phyloP scores from a whole-genome alignment of 1,284 basidiomycete species.

The Marasmius sp. region DNA sequence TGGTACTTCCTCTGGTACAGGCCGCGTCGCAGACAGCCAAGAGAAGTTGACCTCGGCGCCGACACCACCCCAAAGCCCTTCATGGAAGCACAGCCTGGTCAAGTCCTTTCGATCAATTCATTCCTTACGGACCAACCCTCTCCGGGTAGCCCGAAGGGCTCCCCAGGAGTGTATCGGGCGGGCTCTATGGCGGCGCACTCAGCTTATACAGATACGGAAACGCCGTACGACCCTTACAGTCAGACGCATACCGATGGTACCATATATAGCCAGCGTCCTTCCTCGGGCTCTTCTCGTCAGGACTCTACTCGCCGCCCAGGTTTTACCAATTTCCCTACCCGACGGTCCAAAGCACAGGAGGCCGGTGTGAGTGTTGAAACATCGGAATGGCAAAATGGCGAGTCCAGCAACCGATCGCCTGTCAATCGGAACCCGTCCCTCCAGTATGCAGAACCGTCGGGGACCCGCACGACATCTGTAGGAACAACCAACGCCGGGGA shows the following conservation, averaged over 20 bases:
- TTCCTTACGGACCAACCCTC: constrained; percentile 1
- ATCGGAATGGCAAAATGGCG: background rate
- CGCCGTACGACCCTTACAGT: background rate
- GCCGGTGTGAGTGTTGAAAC: background rate
- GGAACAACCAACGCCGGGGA: background rate
- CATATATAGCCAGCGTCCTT: background rate
- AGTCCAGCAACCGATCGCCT: background rate
- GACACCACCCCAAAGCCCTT: constrained; percentile 2
- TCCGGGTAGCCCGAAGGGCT: background rate
- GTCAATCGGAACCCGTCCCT: too few relatives aligned
- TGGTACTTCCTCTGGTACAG: constrained; percentile 3
- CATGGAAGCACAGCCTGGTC: background rate
- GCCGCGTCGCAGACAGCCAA: background rate
- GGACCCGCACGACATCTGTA: background rate
- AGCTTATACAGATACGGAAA: background rate
- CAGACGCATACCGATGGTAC: background rate
- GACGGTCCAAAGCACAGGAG: constrained; percentile 14
- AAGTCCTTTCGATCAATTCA: constrained; percentile 8
- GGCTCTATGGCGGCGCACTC: background rate
- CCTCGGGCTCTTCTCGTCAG: background rate
- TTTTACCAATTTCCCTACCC: constrained; percentile 21
- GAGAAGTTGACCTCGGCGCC: background rate
- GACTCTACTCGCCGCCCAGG: constrained; percentile 5
- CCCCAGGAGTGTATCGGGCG: background rate
- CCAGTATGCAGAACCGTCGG: background rate